A percentile compares a stretch with the other conserved stretches of the same genome.
Conservation (phyloP, 2,329 filamentous ascomycete genomes). For the Ceratocystis eucalypticola region DNA sequence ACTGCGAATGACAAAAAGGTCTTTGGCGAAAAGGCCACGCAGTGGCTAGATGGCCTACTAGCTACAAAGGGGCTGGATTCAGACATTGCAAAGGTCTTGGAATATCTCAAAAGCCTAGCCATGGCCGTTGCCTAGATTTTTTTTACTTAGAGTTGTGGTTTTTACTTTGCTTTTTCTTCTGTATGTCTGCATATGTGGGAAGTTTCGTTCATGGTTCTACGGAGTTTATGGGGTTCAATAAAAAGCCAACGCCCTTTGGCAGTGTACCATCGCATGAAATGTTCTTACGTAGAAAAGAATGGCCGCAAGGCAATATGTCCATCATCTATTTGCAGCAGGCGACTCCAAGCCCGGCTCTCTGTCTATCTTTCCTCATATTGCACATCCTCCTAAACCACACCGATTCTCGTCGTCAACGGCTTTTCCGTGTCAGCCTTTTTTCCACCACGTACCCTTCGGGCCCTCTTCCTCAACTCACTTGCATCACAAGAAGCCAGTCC, state of each 20-base stretch:
- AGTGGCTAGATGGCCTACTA: conserved; percentile 44
- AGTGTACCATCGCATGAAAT: not conserved
- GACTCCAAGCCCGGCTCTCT: not conserved
- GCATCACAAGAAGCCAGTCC: not conserved
- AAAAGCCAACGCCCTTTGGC: conserved; percentile 3
- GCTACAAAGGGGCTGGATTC: conserved; percentile 38
- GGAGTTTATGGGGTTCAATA: conserved; percentile 3
- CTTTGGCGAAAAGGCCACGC: conserved; percentile 36
- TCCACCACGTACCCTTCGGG: not conserved
- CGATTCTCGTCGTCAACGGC: not conserved
- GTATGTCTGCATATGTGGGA: not conserved
- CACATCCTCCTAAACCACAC: not conserved
- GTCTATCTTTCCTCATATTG: not conserved
- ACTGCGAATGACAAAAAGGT: conserved; percentile 33
- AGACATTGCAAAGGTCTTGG: conserved; percentile 42
- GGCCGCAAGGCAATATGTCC: not conserved
- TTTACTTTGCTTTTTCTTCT: not conserved
- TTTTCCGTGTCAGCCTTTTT: not conserved
- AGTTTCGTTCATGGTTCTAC: conserved; percentile 10
- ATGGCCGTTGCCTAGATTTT: not conserved
- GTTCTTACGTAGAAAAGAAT: not conserved
- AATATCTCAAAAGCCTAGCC: conserved; percentile 32
- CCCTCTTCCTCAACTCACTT: not conserved
- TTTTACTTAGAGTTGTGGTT: not conserved
- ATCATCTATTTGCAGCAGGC: not conserved